Evolutionary conservation across 495 filamentous ascomycete genomes (phyloP).

Genomic region (Neurospora sp.): DNA sequence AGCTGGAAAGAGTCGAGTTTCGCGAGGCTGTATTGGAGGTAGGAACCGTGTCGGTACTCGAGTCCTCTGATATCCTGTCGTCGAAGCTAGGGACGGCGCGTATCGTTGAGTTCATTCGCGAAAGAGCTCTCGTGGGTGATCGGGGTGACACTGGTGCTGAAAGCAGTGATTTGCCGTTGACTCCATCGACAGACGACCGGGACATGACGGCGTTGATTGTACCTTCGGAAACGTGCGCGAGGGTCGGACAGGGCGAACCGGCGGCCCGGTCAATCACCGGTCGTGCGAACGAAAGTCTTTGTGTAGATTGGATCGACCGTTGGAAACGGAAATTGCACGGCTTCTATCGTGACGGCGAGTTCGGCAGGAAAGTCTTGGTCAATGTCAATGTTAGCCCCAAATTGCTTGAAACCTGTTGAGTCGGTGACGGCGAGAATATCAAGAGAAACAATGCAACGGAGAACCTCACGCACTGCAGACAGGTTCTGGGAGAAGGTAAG

Average conservation of each 20-base stretch:
- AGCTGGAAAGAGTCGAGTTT: conserved; percentile 39
- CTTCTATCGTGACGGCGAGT: not conserved
- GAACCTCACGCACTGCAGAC: not conserved
- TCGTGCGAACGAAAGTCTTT: not conserved
- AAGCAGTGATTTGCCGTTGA: conserved; percentile 13
- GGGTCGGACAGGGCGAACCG: conserved; percentile 14
- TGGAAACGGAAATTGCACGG: not conserved
- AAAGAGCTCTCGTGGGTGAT: conserved; percentile 2
- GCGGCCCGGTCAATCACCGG: not conserved
- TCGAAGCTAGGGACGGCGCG: conserved; percentile 38
- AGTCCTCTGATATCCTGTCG: conserved; percentile 21
- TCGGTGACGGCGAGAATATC: not conserved
- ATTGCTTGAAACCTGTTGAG: not conserved
- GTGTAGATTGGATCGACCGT: not conserved
- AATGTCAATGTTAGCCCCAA: not conserved
- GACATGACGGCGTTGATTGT: conserved; percentile 28
- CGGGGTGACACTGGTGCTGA: conserved; percentile 1
- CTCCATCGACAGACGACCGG: conserved; percentile 9
- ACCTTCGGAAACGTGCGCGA: conserved; percentile 25
- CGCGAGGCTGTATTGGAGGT: conserved; percentile 26
- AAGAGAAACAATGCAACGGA: not conserved
- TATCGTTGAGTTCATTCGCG: conserved; percentile 34
- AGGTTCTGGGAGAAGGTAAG: not conserved
- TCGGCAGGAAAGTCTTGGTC: not conserved
- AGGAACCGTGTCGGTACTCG: conserved; percentile 16